Evolutionary conservation across 805 yeast genomes (phyloP).

Genomic region (Saccharomyces mikatae): DNA sequence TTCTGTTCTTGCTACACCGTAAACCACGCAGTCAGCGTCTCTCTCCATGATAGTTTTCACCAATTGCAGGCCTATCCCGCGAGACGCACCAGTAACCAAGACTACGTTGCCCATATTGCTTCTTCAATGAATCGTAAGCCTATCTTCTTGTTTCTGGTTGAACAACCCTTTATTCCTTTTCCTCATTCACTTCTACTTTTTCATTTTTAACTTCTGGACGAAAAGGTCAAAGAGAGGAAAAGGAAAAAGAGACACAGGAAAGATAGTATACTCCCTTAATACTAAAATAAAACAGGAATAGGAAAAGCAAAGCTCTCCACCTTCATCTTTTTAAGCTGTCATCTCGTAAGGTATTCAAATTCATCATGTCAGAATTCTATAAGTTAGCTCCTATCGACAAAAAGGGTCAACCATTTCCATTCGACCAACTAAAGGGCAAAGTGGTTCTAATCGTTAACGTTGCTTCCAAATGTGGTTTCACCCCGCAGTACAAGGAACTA

Average conservation of each 20-base stretch:
- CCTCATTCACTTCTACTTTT: neutral
- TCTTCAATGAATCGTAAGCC: neutral
- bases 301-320: neutral
- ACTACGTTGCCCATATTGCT: conserved; percentile 24
- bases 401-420: conserved; percentile 50
- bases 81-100: conserved; percentile 53
- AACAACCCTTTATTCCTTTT: neutral
- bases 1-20: conserved; percentile 53
- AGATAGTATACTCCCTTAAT: neutral
- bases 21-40: conserved; percentile 42
- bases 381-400: conserved; percentile 54
- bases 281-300: neutral
- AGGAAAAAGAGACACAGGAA: neutral
- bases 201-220: neutral
- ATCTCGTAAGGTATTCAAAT: neutral
- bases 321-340: neutral
- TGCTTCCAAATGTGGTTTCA: conserved; percentile 78
- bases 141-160: neutral
- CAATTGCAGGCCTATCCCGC: conserved; percentile 69
- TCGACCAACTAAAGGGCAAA: conserved; percentile 61
- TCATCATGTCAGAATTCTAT: conserved; percentile 46
- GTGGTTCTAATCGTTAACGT: conserved; percentile 81
- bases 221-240: neutral
- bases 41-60: conserved; percentile 41
- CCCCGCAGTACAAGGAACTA: conserved; percentile 69